These are phyloP conservation scores for Peltaster fructicola DNA, from an alignment of 2,329 filamentous ascomycete species.

Conservation along the genomic window DNA sequence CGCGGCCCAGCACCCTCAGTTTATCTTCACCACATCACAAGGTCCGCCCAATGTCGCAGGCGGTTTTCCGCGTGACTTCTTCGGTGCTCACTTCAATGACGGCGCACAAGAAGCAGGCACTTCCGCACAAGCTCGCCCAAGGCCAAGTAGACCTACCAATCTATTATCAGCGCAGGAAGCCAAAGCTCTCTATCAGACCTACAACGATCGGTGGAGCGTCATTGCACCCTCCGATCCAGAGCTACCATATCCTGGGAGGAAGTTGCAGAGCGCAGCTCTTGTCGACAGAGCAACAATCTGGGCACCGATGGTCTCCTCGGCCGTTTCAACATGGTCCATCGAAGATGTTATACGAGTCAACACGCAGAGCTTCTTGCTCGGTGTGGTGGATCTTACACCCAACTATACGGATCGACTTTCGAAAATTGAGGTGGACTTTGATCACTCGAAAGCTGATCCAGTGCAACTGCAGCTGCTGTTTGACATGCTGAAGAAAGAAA, in stretches of 20 bases:
- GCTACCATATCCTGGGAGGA: slow-evolving; percentile 16
- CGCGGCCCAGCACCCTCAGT: slow-evolving; percentile 1
- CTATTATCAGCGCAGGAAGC: slow-evolving; percentile 13
- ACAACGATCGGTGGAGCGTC: slow-evolving; percentile 14
- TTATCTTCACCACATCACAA: not conserved
- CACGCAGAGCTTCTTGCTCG: slow-evolving; percentile 16
- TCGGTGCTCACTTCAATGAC: too few relatives aligned
- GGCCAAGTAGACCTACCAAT: slow-evolving; percentile 5
- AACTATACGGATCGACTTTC: slow-evolving; percentile 8
- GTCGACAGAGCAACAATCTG: slow-evolving; percentile 11
- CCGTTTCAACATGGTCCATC: slow-evolving; percentile 14
- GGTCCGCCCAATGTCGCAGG: too few relatives aligned
- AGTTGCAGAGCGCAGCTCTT: slow-evolving; percentile 11
- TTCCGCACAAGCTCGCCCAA: too few relatives aligned
- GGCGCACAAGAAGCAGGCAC: too few relatives aligned
- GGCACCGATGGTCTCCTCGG: slow-evolving; percentile 9
- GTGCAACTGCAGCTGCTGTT: slow-evolving; percentile 11
- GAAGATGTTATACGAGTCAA: slow-evolving; percentile 17
- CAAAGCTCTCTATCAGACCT: slow-evolving; percentile 11
- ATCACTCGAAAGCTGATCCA: slow-evolving; percentile 7
- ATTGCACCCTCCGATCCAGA: slow-evolving; percentile 11
- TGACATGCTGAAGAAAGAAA: slow-evolving; percentile 17
- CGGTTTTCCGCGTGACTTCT: too few relatives aligned
- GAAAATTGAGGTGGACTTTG: slow-evolving; percentile 9
- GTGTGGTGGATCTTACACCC: slow-evolving; percentile 11